Evolutionary conservation across 306 rosid species (phyloP), one percentile per base, ranked within the genome.

Genomic region (Acacia melanoxylon): DNA sequence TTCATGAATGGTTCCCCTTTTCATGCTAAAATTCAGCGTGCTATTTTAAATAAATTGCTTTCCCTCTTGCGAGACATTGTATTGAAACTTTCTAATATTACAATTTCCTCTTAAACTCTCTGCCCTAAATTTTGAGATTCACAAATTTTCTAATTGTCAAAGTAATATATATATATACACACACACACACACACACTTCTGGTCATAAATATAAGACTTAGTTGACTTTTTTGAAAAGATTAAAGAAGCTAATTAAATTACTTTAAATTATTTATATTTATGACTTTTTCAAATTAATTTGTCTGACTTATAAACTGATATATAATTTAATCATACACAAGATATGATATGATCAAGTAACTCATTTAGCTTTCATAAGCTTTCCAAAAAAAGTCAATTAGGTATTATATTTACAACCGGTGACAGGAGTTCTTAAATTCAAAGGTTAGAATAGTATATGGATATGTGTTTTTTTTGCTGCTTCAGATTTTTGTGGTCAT

Each of bases 391-490:
- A 31, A 0, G 0, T 31, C 35, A 31, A 31, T 31, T 31, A 31
- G 35, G 5, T 31, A 0, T 31, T 31, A 31, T 25, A 31, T 20
- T n/a, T n/a, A n/a, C n/a, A n/a, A n/a, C n/a, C n/a, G n/a, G n/a
- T n/a, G n/a, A n/a, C n/a, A n/a, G n/a, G n/a, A 10, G 37, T 70
- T 75, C 70, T 31, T 74, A 41, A 68, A 75, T 69, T 86, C 20
- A 25, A 68, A 29, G 49, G 12, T 79, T 40, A 81, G 46, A 22
- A 22, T 61, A 66, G 29, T 74, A n/a, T 40, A 27, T 63, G 54
- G 46, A 59, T 77, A 13, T 29, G 17, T 59, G 35, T 31, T 85
- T 59, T 37, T 52, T 69, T 79, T 79, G 41, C 48, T 41, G 59
- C 58, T 13, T 41, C 49, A 37, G 19, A 40, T 66, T 33, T 63